phyloP scores from a whole-genome alignment of 768 basidiomycete genomes.

The Coprinopsis marcescibilis region DNA sequence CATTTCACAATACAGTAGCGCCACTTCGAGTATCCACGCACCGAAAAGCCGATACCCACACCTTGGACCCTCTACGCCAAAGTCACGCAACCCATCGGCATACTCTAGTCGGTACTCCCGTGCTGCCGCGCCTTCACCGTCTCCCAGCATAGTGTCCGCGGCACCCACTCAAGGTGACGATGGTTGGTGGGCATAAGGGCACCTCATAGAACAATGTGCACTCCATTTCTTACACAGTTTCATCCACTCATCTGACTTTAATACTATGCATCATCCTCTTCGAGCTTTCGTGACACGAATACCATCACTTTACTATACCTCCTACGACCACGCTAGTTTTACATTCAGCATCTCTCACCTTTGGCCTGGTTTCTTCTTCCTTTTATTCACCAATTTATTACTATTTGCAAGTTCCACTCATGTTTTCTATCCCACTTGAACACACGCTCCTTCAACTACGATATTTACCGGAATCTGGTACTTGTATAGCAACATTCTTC shows the following conservation, averaged over 20 bases:
- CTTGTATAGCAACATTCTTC: no score
- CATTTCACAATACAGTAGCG: conserved; percentile 5
- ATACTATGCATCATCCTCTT: background rate
- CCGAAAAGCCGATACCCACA: conserved; percentile 31
- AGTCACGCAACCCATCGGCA: conserved; percentile 23
- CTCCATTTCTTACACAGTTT: conserved; percentile 6
- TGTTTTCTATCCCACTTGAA: no score
- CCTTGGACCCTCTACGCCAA: conserved; percentile 32
- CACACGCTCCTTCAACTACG: no score
- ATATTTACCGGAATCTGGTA: no score
- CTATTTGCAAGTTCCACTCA: no score
- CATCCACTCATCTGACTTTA: background rate
- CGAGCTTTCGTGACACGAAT: no score
- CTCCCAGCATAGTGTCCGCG: conserved; percentile 69
- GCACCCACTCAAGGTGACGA: conserved; percentile 66
- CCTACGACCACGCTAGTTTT: no score
- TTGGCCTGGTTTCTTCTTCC: no score
- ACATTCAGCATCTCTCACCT: no score
- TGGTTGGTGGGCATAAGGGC: conserved; percentile 68
- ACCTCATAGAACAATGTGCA: background rate
- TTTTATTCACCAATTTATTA: no score
- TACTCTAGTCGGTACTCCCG: conserved; percentile 22
- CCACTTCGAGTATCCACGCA: conserved; percentile 26
- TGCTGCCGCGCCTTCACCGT: conserved; percentile 55
- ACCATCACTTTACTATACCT: no score